Evolutionary conservation across 257 asterid species (phyloP).

Genomic region (Verbena officinalis): DNA sequence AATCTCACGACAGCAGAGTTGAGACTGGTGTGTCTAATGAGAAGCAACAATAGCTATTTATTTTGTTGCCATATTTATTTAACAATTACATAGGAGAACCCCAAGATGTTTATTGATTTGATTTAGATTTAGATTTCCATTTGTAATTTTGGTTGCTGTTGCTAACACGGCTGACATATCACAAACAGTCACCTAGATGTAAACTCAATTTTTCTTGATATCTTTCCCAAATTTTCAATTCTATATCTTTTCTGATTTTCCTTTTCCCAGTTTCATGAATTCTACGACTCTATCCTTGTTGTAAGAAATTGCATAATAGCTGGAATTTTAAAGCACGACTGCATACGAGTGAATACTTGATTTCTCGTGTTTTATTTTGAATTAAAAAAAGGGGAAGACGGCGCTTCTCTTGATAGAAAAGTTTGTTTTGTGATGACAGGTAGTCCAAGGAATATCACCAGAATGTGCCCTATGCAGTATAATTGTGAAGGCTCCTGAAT

Average conservation of each 20-base stretch:
- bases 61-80: constrained; percentile 22
- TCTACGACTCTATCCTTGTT: too few relatives aligned
- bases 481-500: constrained; percentile 29
- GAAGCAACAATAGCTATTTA: constrained; percentile 48
- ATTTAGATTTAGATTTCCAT: constrained; percentile 7
- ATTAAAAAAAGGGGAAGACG: constrained; percentile 24
- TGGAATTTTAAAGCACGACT: too few relatives aligned
- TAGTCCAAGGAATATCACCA: constrained; percentile 60
- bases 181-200: constrained; percentile 30
- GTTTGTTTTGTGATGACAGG: constrained; percentile 66
- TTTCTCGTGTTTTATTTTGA: too few relatives aligned
- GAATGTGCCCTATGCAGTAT: constrained; percentile 49
- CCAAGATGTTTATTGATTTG: too few relatives aligned
- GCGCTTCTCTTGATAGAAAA: constrained; percentile 39
- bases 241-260: too few relatives aligned
- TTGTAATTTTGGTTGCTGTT: constrained; percentile 33
- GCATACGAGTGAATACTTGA: background rate
- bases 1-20: constrained; percentile 69
- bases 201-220: constrained; percentile 18
- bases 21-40: constrained; percentile 78
- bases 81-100: background rate
- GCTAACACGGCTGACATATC: constrained; percentile 17
- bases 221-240: too few relatives aligned
- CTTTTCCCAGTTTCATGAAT: constrained; percentile 12
- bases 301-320: too few relatives aligned